Base-by-base conservation (phyloP, 2,329 filamentous ascomycete genomes). In the Eutypella sp. region DNA sequence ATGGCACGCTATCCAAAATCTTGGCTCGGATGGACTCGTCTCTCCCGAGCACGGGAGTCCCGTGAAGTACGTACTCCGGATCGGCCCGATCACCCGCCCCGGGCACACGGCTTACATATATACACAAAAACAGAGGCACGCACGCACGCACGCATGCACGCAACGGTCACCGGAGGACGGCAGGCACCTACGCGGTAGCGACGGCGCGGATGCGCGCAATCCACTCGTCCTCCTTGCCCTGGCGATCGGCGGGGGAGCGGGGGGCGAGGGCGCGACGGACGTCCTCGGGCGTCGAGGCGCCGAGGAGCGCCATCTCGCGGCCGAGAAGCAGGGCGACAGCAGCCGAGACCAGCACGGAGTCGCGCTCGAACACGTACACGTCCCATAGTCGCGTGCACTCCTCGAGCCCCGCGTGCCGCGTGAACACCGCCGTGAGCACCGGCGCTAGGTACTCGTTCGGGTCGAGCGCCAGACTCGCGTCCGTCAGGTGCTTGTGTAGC, bases 311-410 rank as follows among this genome's bases (percentile, higher is more conserved):
- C 66, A 76, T 76, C 56, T 81, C 78, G 16, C 68, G 69, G 24
- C 71, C 68, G 5, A 78, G 55, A 18, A 93, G 64, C 16, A 87
- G 70, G 0, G 84, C 88, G 0, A 90, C 82, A 0, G 80, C 85
- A 1, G 85, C 85, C 0, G 87, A 72, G 6, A 92, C 77, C 0
- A 91, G 69, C 1, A 87, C 72, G 1, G 78, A 73, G 52, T 95
- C 89, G 22, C 87, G 87, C 60, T 95, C 89, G 53, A 95, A 89
- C 3, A 87, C 81, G 54, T 88, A 89, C 0, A 92, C 80, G 52
- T 95, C 89, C 86, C 87, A 92, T 11, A 93, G 66, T 2, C 89
- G 72, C 1, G 82, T 79, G 4, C 82, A 85, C 54, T 86, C 78
- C 57, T 91, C 87, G 15, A 90, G 73, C 7, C 77, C 76, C 4